These are phyloP conservation scores for Boletus smithii DNA, from an alignment of 1,284 basidiomycete species.

Conservation along the genomic window DNA sequence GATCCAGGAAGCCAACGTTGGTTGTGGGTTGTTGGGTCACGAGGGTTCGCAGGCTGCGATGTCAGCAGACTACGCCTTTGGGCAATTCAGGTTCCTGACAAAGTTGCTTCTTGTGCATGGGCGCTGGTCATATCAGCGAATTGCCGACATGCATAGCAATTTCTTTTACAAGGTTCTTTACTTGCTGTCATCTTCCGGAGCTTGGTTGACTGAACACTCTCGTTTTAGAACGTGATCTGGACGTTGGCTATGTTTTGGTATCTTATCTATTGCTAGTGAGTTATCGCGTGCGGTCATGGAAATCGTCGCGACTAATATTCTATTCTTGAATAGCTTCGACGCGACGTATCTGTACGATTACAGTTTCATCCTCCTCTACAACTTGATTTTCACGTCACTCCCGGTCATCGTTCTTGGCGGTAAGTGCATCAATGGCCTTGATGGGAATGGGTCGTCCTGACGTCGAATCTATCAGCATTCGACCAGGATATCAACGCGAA, in stretches of 20 bases:
- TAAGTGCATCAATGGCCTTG: slow-evolving; percentile 33
- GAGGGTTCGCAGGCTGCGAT: slow-evolving; percentile 98
- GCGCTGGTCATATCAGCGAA: slow-evolving; percentile 92
- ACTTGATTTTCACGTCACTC: slow-evolving; percentile 90
- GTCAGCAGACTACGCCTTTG: slow-evolving; percentile 98
- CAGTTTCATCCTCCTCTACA: slow-evolving; percentile 89
- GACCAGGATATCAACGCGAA: slow-evolving; percentile 94
- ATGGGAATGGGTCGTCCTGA: slow-evolving; percentile 9
- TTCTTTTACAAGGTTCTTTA: slow-evolving; percentile 92
- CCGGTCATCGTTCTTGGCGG: slow-evolving; percentile 90
- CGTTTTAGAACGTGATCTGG: slow-evolving; percentile 78
- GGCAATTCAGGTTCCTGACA: slow-evolving; percentile 93
- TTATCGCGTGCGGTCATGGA: slow-evolving; percentile 9
- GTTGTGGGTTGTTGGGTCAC: slow-evolving; percentile 89
- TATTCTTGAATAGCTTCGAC: slow-evolving; percentile 64
- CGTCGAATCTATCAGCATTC: slow-evolving; percentile 55
- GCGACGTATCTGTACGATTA: slow-evolving; percentile 96
- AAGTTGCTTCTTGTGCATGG: slow-evolving; percentile 93
- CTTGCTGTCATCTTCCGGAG: slow-evolving; percentile 2
- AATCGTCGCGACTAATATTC: slow-evolving; percentile 10
- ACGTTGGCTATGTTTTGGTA: slow-evolving; percentile 95
- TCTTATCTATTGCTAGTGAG: slow-evolving; percentile 81
- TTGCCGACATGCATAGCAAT: slow-evolving; percentile 96
- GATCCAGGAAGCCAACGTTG: slow-evolving; percentile 98
- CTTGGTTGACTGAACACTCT: slow-evolving; percentile 1